Base-by-base conservation (phyloP, 805 yeast genomes). In the Cyberlindnera xishuangbannaensis region DNA sequence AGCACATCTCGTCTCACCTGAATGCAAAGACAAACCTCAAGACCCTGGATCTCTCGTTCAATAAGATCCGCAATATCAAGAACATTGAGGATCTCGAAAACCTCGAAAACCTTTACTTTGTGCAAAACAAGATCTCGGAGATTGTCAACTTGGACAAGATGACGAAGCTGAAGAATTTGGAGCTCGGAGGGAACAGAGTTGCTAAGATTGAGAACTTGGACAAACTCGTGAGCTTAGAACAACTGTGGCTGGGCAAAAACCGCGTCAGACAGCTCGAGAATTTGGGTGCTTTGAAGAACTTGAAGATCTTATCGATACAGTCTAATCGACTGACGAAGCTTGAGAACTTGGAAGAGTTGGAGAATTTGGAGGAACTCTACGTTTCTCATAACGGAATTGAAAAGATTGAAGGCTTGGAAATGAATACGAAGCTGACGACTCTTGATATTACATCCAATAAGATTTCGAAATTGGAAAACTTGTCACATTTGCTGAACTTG, bases 171-270 rank as follows among this genome's bases (percentile, higher is more conserved):
- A 71, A 61, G 33, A 83, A 81, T 45, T 62, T 92, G 34, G 98
- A 92, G 58, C 66, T 92, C 25, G 98, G 97, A 10, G 98, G 97
- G 16, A 92, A 92, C 58, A 68, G 76, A 37, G 70, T 86, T 28
- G 67, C 73, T 27, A 56, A 49, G 25, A 76, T 83, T 28, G 81
- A 76, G 42, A 73, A 75, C 25, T 53, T 88, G 45, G 67, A 69
- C 15, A 57, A 61, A 0, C 62, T 90, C 38, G 61, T 59, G 0
- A 71, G 68, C 31, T 60, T 92, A 27, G 73, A 75, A 43, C 83
- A 88, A 53, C 63, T 92, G 28, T 92, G 97, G 98, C 65, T 92
- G 26, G 98, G 97, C 28, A 86, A 87, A 52, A 92, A 92, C 58
- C 71, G 71, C 41, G 83, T 92, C 34, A 47, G 70, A 2, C 71